A percentile compares a stretch with the other conserved stretches of the same genome.
Conservation (phyloP, 2,329 filamentous ascomycete genomes). For the Fusarium cyanostomum region DNA sequence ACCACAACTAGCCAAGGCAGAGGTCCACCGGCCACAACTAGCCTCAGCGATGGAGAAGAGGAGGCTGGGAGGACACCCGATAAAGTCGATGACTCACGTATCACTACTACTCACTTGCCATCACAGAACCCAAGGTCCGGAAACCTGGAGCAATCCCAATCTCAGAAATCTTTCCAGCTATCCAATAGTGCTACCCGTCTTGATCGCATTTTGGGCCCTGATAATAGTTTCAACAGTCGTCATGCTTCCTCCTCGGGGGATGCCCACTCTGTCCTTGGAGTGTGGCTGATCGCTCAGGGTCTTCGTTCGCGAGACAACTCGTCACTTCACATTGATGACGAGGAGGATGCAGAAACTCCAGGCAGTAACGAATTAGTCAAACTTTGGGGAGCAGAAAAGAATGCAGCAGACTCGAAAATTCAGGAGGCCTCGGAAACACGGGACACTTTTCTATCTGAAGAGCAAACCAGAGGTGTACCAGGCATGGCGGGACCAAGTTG, state of each 20-base stretch:
- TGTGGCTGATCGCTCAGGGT: slow-evolving; percentile 51
- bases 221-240: slow-evolving; percentile 44
- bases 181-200: slow-evolving; percentile 32
- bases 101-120: background rate
- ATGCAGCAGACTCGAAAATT: background rate
- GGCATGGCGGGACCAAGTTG: background rate
- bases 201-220: slow-evolving; percentile 34
- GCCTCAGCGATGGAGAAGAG: background rate
- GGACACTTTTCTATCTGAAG: background rate
- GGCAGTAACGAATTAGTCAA: background rate
- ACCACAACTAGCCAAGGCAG: background rate
- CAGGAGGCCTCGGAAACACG: background rate
- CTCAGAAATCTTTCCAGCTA: slow-evolving; percentile 29
- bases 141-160: slow-evolving; percentile 13
- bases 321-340: slow-evolving; percentile 24
- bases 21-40: background rate
- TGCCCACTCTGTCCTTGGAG: slow-evolving; percentile 47
- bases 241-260: slow-evolving; percentile 46
- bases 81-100: background rate
- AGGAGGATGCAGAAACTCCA: background rate
- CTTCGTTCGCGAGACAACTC: slow-evolving; percentile 44
- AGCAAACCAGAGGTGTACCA: background rate
- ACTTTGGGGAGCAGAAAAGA: background rate
- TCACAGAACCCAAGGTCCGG: slow-evolving; percentile 2
- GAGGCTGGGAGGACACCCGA: background rate